Evolutionary conservation across 148 eudicot genomes (phyloP), one percentile per base, ranked within the genome.

Genomic region (Chenopodium berlandieri): DNA sequence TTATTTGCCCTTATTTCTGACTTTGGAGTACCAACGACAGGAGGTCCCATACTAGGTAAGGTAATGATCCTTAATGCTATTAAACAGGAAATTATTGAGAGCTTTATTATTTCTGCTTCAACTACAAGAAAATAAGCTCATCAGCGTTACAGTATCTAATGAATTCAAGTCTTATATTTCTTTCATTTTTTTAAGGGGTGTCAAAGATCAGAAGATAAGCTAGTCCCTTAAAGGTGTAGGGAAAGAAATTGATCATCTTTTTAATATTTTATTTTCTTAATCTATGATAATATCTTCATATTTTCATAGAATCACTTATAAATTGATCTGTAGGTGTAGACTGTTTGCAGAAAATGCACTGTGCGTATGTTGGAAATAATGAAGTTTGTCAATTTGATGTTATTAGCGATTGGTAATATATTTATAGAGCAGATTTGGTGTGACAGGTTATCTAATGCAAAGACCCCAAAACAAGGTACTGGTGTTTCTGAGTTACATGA

Each of bases 371-470:
- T 54, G 4, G 32, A 60, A 17, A 20, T 74, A 9, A 40, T 40
- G 44, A 4, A 40, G 44, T 20, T 9, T 67, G 10, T 65, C 31
- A 10, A 40, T 44, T 80, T 46, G 46, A 40, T 73, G 58, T 76
- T 34, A 62, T 5, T 40, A 40, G 44, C 4, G 5, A 52, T 62
- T 31, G 78, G 65, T n/a, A 69, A 31, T 68, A 27, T 47, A 25
- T 64, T 79, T 52, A 66, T 22, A 20, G 22, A 76, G 54, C 27
- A 69, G 34, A 8, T 25, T 83, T 70, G 69, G 54, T 79, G 30
- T 88, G 82, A 73, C 89, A 95, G 97, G 95, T 82, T 89, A 78
- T 89, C 87, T 34, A 85, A 84, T 75, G 68, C 48, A 69, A 90
- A 87, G 80, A 68, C 86, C 23, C 73, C 83, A 72, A 88, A 82